These are phyloP conservation scores for Tetrapyrgos nigripes DNA, from an alignment of 1,284 basidiomycete genomes.

Conservation along the genomic window DNA sequence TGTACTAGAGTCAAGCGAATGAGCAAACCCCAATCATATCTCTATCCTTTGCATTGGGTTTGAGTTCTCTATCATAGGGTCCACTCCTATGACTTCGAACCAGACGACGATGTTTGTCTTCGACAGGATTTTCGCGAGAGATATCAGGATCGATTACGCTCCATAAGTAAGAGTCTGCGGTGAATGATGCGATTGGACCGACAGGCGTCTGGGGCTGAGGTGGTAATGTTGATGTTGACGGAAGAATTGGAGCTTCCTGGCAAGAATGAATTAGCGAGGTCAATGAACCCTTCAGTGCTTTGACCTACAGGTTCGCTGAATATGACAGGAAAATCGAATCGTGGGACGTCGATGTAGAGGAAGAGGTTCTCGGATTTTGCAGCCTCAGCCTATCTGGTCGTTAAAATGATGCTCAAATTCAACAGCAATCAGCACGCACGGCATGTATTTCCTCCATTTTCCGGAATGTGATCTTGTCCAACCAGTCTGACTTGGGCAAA, in stretches of 20 bases:
- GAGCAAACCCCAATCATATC: conserved; percentile 85
- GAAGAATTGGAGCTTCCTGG: conserved; percentile 41
- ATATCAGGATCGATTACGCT: conserved; percentile 93
- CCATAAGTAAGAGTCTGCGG: conserved; percentile 79
- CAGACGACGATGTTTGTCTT: conserved; percentile 95
- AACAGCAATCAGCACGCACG: conserved; percentile 49
- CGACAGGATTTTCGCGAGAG: conserved; percentile 91
- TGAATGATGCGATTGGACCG: conserved; percentile 53
- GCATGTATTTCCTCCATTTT: conserved; percentile 94
- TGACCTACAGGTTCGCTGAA: conserved; percentile 84
- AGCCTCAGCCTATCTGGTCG: conserved; percentile 70
- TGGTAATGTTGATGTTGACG: conserved; percentile 40
- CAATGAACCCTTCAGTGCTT: not conserved
- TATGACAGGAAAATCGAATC: conserved; percentile 99
- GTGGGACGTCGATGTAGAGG: conserved; percentile 93
- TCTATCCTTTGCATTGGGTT: conserved; percentile 94
- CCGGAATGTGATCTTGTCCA: conserved; percentile 92
- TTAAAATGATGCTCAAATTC: not conserved
- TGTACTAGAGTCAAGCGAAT: not conserved
- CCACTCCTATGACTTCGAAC: conserved; percentile 95
- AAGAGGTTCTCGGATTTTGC: conserved; percentile 90
- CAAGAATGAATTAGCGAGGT: conserved; percentile 14
- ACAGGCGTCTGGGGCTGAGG: conserved; percentile 43
- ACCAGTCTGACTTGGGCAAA: conserved; percentile 94
- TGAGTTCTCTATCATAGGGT: conserved; percentile 94